Percentiles rank a stretch among this genome's conserved stretches.
Evolutionary conservation across 2,329 filamentous ascomycete genomes (phyloP).

Genomic region (Phaeosphaeria sp.): DNA sequence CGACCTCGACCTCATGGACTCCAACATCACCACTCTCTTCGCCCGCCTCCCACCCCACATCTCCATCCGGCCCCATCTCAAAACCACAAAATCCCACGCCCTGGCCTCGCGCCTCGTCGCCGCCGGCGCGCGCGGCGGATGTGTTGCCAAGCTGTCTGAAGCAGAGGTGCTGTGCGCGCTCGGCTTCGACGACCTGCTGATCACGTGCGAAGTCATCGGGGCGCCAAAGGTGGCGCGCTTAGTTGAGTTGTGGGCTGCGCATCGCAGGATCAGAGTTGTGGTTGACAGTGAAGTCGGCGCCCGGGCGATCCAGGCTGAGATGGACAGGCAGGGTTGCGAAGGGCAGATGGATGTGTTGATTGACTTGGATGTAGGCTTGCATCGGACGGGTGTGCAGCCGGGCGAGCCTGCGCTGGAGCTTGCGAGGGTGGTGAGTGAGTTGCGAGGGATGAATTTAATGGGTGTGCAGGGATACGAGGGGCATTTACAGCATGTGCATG

Average conservation of each 20-base stretch:
- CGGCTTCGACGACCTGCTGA: constrained; percentile 58
- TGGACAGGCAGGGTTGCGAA: constrained; percentile 44
- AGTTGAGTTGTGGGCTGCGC: constrained; percentile 52
- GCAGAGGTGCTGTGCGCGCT: constrained; percentile 47
- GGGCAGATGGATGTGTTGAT: constrained; percentile 53
- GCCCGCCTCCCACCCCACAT: constrained; percentile 54
- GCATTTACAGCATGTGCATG: constrained; percentile 60
- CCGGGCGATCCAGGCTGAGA: constrained; percentile 53
- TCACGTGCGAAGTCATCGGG: constrained; percentile 60
- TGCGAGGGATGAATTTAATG: constrained; percentile 53
- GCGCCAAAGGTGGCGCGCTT: constrained; percentile 55
- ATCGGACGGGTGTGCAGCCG: constrained; percentile 57
- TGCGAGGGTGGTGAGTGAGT: constrained; percentile 46
- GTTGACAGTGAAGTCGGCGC: constrained; percentile 57
- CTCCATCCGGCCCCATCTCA: constrained; percentile 59
- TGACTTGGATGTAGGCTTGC: constrained; percentile 59
- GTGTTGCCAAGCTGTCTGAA: constrained; percentile 60
- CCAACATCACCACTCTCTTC: constrained; percentile 58
- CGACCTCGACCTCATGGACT: constrained; percentile 59
- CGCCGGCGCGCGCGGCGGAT: constrained; percentile 59
- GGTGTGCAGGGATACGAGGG: constrained; percentile 63
- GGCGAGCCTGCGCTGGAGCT: constrained; percentile 51
- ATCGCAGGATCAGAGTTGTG: constrained; percentile 53
- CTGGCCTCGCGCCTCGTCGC: constrained; percentile 54
- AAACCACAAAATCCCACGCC: constrained; percentile 59